phyloP scores from a whole-genome alignment of 306 rosid genomes.

The Medicago arabica region DNA sequence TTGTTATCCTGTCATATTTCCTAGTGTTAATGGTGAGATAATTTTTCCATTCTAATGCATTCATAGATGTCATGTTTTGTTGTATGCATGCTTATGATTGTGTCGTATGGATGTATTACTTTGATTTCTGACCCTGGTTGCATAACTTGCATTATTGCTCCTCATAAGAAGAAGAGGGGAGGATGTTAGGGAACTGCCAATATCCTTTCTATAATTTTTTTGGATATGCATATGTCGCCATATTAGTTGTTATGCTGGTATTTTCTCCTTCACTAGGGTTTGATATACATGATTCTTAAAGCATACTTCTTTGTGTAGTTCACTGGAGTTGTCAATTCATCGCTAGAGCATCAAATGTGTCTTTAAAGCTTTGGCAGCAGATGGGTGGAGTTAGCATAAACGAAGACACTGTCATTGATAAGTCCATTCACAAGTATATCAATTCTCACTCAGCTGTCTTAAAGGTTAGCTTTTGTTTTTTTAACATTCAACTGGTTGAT shows the following conservation, averaged over 20 bases:
- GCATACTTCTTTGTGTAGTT: slow-evolving; percentile 56
- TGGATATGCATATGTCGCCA: not conserved
- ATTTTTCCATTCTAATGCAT: slow-evolving; percentile 23
- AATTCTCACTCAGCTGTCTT: slow-evolving; percentile 87
- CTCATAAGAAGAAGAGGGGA: not conserved
- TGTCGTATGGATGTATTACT: slow-evolving; percentile 3
- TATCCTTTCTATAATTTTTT: slow-evolving; percentile 3
- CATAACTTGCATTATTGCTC: slow-evolving; percentile 7
- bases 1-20: slow-evolving; percentile 97
- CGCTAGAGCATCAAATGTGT: slow-evolving; percentile 79
- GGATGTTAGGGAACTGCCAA: not conserved
- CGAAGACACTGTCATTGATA: slow-evolving; percentile 76
- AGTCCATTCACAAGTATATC: slow-evolving; percentile 80
- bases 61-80: not conserved
- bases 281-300: slow-evolving; percentile 12
- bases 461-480: slow-evolving; percentile 60
- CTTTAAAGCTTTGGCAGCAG: slow-evolving; percentile 88
- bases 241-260: not conserved
- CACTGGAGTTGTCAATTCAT: slow-evolving; percentile 96
- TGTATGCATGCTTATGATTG: slow-evolving; percentile 24
- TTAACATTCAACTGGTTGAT: not conserved
- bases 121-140: slow-evolving; percentile 26
- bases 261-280: not conserved
- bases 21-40: slow-evolving; percentile 88
- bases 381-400: slow-evolving; percentile 93